phyloP scores from a whole-genome alignment of 1,284 basidiomycete genomes.

The Malassezia pachydermatis region DNA sequence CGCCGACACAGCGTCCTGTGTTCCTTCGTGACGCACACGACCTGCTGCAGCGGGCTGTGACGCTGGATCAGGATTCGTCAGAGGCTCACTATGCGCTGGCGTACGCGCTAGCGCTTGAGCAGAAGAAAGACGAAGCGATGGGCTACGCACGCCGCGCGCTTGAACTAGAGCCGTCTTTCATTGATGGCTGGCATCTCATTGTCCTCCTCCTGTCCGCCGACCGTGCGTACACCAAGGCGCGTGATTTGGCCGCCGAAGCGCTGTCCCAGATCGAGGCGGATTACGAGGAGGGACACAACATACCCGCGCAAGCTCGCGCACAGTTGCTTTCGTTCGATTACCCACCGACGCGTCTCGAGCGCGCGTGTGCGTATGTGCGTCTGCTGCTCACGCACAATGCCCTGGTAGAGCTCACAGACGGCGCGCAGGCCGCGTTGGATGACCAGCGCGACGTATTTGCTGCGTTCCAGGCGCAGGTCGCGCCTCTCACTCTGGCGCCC shows the following conservation, averaged over 20 bases:
- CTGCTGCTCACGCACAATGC: conserved; percentile 77
- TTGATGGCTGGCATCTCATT: conserved; percentile 82
- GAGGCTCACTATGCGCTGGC: conserved; percentile 55
- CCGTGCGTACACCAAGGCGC: conserved; percentile 71
- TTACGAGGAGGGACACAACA: conserved; percentile 19
- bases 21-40: conserved; percentile 57
- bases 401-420: conserved; percentile 71
- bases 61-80: conserved; percentile 56
- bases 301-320: conserved; percentile 9
- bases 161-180: conserved; percentile 62
- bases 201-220: conserved; percentile 68
- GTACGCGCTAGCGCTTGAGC: conserved; percentile 55
- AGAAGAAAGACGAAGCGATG: conserved; percentile 62
- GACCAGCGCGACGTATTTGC: conserved; percentile 77
- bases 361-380: conserved; percentile 69
- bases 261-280: conserved; percentile 38
- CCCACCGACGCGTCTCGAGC: conserved; percentile 57
- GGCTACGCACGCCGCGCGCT: conserved; percentile 61
- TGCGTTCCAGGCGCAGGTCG: conserved; percentile 55
- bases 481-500: neutral
- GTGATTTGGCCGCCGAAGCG: conserved; percentile 63
- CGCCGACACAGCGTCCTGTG: conserved; percentile 54
- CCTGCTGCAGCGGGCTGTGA: conserved; percentile 56
- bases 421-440: conserved; percentile 69
- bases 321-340: conserved; percentile 53